Evolutionary conservation across 2,329 filamentous ascomycete species (phyloP).

Genomic region (Drechslera avenae): DNA sequence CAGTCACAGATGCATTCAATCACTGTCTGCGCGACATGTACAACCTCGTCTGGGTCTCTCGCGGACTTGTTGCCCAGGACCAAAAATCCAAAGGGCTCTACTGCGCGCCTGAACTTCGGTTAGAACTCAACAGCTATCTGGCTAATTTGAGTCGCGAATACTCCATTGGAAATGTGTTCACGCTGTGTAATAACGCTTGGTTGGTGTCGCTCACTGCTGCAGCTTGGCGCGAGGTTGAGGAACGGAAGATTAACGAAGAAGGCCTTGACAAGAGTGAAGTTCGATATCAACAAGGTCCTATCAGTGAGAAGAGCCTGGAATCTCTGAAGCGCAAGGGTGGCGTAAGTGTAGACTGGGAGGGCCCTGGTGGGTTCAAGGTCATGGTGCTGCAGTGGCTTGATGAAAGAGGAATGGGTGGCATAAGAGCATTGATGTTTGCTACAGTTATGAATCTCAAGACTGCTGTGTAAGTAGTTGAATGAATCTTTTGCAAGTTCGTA

Average conservation of each 20-base stretch:
- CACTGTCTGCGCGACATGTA: conserved; percentile 85
- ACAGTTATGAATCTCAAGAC: conserved; percentile 76
- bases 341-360: conserved; percentile 69
- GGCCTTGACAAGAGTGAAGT: conserved; percentile 28
- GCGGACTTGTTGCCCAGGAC: conserved; percentile 70
- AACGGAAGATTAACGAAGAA: conserved; percentile 46
- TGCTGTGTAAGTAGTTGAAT: neutral
- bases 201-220: conserved; percentile 54
- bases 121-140: conserved; percentile 51
- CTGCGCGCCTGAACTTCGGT: conserved; percentile 54
- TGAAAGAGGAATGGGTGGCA: conserved; percentile 65
- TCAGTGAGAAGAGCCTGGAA: conserved; percentile 69
- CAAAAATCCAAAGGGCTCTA: conserved; percentile 63
- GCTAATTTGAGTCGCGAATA: conserved; percentile 47
- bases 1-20: conserved; percentile 68
- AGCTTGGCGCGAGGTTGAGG: conserved; percentile 56
- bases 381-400: conserved; percentile 73
- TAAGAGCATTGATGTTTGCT: conserved; percentile 75
- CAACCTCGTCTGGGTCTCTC: conserved; percentile 79
- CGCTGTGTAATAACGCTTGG: conserved; percentile 53
- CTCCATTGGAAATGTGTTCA: conserved; percentile 51
- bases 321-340: conserved; percentile 70
- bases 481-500: neutral
- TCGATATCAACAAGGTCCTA: conserved; percentile 57
- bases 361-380: conserved; percentile 76